These are phyloP conservation scores for Neoboletus subvelutipes DNA, from an alignment of 768 basidiomycete genomes.

Conservation along the genomic window DNA sequence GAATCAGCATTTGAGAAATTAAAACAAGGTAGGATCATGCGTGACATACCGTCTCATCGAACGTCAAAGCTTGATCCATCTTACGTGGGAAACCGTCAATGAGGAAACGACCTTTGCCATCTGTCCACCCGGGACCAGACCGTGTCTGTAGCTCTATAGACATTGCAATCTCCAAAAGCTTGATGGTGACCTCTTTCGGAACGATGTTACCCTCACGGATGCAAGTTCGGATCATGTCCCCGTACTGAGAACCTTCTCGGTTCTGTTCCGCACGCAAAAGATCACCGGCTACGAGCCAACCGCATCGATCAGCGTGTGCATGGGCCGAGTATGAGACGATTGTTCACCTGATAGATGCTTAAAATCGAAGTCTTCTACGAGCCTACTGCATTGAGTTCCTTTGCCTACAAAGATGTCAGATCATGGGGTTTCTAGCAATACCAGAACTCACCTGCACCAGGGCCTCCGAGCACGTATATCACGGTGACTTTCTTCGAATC, in stretches of 20 bases:
- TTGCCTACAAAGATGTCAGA: constrained; percentile 59
- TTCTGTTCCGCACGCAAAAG: constrained; percentile 92
- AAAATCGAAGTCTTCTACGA: constrained; percentile 85
- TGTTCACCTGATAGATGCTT: constrained; percentile 86
- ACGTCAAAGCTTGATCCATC: constrained; percentile 95
- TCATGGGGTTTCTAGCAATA: constrained; percentile 3
- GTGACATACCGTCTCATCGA: constrained; percentile 73
- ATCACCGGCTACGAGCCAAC: constrained; percentile 74
- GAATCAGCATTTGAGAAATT: not conserved
- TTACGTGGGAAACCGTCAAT: constrained; percentile 98
- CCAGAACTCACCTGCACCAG: constrained; percentile 74
- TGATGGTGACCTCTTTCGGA: constrained; percentile 95
- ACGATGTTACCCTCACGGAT: constrained; percentile 94
- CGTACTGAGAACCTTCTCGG: constrained; percentile 80
- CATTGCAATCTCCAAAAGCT: constrained; percentile 95
- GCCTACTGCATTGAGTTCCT: constrained; percentile 87
- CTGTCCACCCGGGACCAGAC: constrained; percentile 57
- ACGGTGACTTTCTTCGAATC: constrained; percentile 76
- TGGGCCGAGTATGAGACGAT: not conserved
- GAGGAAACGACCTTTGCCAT: constrained; percentile 81
- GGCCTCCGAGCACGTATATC: constrained; percentile 94
- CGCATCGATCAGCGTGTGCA: constrained; percentile 10
- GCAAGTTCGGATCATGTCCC: constrained; percentile 79
- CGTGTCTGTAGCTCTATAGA: constrained; percentile 48
- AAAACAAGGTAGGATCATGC: not conserved